Conservation (phyloP, 108 stramenopile genomes). For the Skeletonema grethae region DNA sequence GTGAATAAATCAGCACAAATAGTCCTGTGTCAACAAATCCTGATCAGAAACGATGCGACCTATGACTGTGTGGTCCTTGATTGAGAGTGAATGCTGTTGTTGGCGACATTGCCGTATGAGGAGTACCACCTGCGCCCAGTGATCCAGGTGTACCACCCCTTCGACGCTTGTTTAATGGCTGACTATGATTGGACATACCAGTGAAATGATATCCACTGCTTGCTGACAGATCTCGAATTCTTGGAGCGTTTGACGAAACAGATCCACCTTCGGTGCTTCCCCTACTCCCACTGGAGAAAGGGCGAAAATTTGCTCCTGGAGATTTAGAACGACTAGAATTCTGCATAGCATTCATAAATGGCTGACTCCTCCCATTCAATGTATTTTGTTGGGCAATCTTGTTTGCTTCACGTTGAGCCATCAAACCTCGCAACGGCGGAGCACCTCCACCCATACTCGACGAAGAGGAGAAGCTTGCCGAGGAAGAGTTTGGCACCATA, state of each 20-base stretch:
- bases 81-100: conserved; percentile 59
- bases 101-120: conserved; percentile 44
- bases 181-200: conserved; percentile 36
- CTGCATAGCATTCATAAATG: conserved; percentile 41
- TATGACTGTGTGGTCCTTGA: conserved; percentile 39
- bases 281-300: conserved; percentile 50
- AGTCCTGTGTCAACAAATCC: neutral
- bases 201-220: conserved; percentile 52
- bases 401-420: conserved; percentile 62
- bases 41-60: neutral
- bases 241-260: conserved; percentile 28
- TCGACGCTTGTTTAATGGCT: conserved; percentile 48
- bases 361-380: conserved; percentile 42
- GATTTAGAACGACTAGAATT: conserved; percentile 35
- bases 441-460: conserved; percentile 14
- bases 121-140: conserved; percentile 17
- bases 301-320: conserved; percentile 38
- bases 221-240: conserved; percentile 55
- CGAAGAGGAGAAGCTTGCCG: conserved; percentile 4
- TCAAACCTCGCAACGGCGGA: conserved; percentile 61
- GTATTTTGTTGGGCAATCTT: conserved; percentile 52
- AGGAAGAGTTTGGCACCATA: conserved; percentile 33
- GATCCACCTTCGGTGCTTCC: conserved; percentile 45
- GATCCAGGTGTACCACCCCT: conserved; percentile 46
- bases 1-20: neutral